A percentile compares a stretch with the other conserved stretches of the same genome.
Conservation (phyloP, 768 basidiomycete genomes). For the Tephrocybe sp. region DNA sequence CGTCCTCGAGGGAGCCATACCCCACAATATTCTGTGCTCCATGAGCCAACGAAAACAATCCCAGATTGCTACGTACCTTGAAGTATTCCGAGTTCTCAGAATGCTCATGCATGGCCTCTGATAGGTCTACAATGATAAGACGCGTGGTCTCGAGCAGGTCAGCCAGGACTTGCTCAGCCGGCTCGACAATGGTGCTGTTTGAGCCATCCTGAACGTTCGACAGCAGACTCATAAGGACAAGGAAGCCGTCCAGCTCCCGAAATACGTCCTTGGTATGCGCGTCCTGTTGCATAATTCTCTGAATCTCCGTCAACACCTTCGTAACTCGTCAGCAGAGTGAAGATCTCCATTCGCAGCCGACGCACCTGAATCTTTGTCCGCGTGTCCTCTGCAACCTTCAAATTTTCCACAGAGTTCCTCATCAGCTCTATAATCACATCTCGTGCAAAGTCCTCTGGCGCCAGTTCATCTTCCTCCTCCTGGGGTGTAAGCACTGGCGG, state of each 20-base stretch:
- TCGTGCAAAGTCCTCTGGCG: conserved; percentile 71
- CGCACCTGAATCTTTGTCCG: conserved; percentile 54
- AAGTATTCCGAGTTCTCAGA: conserved; percentile 62
- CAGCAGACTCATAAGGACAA: conserved; percentile 71
- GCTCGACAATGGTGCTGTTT: conserved; percentile 31
- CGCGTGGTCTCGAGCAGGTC: conserved; percentile 54
- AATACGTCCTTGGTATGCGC: conserved; percentile 70
- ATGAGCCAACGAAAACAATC: background rate
- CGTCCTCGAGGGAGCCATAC: conserved; percentile 61
- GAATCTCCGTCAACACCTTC: conserved; percentile 67
- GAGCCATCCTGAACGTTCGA: conserved; percentile 50
- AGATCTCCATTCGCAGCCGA: background rate
- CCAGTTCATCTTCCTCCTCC: conserved; percentile 41
- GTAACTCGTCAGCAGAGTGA: background rate
- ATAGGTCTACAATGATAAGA: conserved; percentile 62
- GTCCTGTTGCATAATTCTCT: conserved; percentile 67
- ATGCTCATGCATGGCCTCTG: conserved; percentile 62
- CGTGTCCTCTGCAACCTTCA: conserved; percentile 57
- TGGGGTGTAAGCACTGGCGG: conserved; percentile 13
- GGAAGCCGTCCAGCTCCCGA: conserved; percentile 79
- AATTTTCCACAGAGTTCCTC: conserved; percentile 64
- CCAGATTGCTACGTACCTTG: conserved; percentile 43
- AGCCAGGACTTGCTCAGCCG: conserved; percentile 34
- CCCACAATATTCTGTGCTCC: conserved; percentile 54
- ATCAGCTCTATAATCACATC: conserved; percentile 74